Evolutionary conservation across 176 grass and related monocot species (phyloP).

Genomic region (Rhynchospora tenuis): DNA sequence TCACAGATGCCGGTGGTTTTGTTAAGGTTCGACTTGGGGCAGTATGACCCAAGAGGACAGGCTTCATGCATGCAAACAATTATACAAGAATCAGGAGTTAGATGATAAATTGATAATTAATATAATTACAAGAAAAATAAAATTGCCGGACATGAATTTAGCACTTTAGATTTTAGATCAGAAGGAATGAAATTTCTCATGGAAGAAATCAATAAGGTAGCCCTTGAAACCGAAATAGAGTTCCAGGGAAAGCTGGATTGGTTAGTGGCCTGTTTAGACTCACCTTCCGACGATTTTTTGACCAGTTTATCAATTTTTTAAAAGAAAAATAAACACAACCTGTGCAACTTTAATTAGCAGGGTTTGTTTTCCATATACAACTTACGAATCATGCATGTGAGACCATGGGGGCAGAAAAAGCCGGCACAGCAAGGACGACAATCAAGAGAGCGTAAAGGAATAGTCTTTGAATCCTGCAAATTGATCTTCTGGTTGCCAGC

Average conservation of each 20-base stretch:
- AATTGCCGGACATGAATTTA: background rate
- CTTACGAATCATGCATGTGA: slow-evolving; percentile 97
- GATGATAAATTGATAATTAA: too few relatives aligned
- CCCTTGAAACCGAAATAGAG: too few relatives aligned
- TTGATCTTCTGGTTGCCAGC: slow-evolving; percentile 35
- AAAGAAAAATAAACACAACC: too few relatives aligned
- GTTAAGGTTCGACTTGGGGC: slow-evolving; percentile 62
- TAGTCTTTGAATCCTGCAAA: slow-evolving; percentile 39
- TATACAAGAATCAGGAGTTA: background rate
- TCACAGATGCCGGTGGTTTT: slow-evolving; percentile 75
- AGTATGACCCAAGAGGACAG: slow-evolving; percentile 88
- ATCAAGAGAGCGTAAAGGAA: slow-evolving; percentile 39
- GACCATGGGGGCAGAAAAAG: slow-evolving; percentile 84
- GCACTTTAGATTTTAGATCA: background rate
- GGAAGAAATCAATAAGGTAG: too few relatives aligned
- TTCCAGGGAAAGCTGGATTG: too few relatives aligned
- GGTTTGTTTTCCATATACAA: background rate
- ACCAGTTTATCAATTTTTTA: too few relatives aligned
- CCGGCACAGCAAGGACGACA: slow-evolving; percentile 66
- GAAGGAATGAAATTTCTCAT: too few relatives aligned
- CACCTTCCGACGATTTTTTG: too few relatives aligned
- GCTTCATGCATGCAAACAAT: slow-evolving; percentile 42
- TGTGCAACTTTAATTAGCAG: too few relatives aligned
- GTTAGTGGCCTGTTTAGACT: too few relatives aligned
- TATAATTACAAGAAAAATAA: background rate